phyloP scores from a whole-genome alignment of 2,329 filamentous ascomycete species.

The Claviceps sorghi region DNA sequence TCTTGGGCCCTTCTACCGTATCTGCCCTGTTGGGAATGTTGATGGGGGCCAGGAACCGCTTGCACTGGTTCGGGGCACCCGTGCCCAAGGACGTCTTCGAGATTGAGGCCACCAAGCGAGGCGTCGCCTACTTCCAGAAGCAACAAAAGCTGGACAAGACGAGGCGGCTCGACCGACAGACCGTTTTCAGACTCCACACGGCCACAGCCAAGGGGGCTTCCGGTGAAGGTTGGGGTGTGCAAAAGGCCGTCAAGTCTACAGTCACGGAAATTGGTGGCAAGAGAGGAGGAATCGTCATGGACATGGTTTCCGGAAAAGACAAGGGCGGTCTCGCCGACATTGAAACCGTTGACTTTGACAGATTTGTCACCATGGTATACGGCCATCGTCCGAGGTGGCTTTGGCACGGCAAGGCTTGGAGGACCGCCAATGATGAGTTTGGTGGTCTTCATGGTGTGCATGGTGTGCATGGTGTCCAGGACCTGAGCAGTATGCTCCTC shows the following conservation, averaged over 20 bases:
- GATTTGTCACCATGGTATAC: conserved; percentile 60
- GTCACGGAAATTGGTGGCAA: conserved; percentile 89
- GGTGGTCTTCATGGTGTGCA: conserved; percentile 24
- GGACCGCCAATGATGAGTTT: conserved; percentile 33
- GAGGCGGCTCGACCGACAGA: conserved; percentile 67
- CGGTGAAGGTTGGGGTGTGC: conserved; percentile 82
- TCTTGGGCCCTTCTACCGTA: conserved; percentile 82
- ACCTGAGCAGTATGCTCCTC: conserved; percentile 34
- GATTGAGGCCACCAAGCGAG: conserved; percentile 64
- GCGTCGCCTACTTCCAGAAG: conserved; percentile 81
- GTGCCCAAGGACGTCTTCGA: conserved; percentile 89
- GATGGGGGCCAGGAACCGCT: conserved; percentile 76
- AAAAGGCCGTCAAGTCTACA: conserved; percentile 86
- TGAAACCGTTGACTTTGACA: conserved; percentile 80
- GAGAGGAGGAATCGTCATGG: conserved; percentile 84
- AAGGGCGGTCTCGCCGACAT: conserved; percentile 85
- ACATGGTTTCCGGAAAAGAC: conserved; percentile 77
- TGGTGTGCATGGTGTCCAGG: conserved; percentile 27
- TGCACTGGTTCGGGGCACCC: conserved; percentile 71
- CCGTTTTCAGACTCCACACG: conserved; percentile 64
- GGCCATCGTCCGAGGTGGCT: conserved; percentile 86
- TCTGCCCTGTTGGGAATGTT: conserved; percentile 75
- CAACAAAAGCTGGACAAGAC: conserved; percentile 67
- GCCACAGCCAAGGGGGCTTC: conserved; percentile 82
- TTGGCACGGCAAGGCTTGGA: conserved; percentile 80